Base-by-base conservation (phyloP, 2,329 filamentous ascomycete genomes). In the Colletotrichum endophyticum region DNA sequence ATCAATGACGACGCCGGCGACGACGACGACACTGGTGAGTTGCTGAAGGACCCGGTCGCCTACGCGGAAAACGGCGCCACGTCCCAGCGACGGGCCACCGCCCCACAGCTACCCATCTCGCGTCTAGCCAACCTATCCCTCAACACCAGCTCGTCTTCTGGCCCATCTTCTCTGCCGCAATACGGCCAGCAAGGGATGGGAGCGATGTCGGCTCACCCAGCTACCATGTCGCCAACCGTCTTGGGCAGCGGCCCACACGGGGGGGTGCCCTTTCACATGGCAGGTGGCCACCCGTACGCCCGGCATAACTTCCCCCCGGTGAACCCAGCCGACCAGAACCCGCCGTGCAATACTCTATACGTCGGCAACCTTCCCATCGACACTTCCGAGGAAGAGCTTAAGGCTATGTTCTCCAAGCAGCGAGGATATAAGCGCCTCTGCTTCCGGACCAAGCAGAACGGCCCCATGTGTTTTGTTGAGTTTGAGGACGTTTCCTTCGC, bases 381-480 rank as follows among this genome's bases (percentile, higher is more conserved):
- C 82, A 98, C 96, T 0, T 96, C 95, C 0, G 97, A 99, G 82
- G 96, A 99, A 82, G 97, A 99, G 84, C 91, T 99, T 72, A 99
- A 99, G 86, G 92, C 94, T 27, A 91, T 98, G 82, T 99, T 99
- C 83, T 96, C 94, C 30, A 96, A 96, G 85, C 95, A 98, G 84
- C 93, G 96, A 64, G 97, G 97, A 5, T 99, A 98, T 88, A 99
- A 98, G 86, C 92, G 97, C 32, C 92, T 99, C 9, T 98, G 96
- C 83, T 98, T 98, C 89, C 92, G 96, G 39, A 98, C 96, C 70
- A 99, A 99, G 87, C 92, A 95, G 79, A 98, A 98, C 80, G 96
- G 96, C 0, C 96, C 96, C 3, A 99, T 99, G 96, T 99, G 97
- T 83, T 99, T 99, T 84, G 97, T 99, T 49, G 97, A 99, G 84